phyloP scores from a whole-genome alignment of 2,329 filamentous ascomycete species.

The Achaetomium macrosporum region DNA sequence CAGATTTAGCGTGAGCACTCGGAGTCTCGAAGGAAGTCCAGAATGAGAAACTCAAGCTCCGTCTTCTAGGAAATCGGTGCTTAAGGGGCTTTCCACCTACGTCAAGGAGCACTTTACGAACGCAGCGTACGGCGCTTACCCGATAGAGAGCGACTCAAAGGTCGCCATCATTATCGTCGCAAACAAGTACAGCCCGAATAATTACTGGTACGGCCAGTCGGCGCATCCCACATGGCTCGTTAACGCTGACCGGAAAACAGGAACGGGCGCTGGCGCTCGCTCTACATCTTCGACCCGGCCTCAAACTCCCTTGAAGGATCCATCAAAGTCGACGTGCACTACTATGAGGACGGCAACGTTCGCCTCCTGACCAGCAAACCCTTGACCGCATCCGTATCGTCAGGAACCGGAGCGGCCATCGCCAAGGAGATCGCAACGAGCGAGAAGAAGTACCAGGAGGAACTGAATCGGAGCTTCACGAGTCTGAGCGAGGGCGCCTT shows the following conservation, averaged over 20 bases:
- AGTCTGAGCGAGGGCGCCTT: constrained; percentile 90
- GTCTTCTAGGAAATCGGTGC: constrained; percentile 64
- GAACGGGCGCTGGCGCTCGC: constrained; percentile 94
- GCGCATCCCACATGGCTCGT: not conserved
- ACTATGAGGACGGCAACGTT: constrained; percentile 99
- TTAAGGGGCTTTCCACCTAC: constrained; percentile 71
- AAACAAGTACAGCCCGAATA: constrained; percentile 96
- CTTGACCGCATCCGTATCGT: constrained; percentile 55
- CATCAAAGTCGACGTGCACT: constrained; percentile 94
- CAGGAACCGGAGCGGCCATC: constrained; percentile 60
- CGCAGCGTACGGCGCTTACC: constrained; percentile 75
- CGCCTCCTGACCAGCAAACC: constrained; percentile 85
- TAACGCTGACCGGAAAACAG: constrained; percentile 36
- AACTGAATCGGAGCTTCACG: constrained; percentile 85
- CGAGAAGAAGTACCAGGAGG: constrained; percentile 94
- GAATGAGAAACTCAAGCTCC: not conserved
- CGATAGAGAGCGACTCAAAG: constrained; percentile 66
- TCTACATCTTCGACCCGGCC: constrained; percentile 73
- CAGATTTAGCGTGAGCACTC: constrained; percentile 67
- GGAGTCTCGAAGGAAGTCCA: not conserved
- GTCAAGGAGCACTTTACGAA: constrained; percentile 84
- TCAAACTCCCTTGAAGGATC: constrained; percentile 64
- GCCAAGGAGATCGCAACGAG: constrained; percentile 68
- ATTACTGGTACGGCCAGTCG: constrained; percentile 68
- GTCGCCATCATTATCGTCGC: constrained; percentile 81